These are phyloP conservation scores for Hysterium pulicare DNA, from an alignment of 2,329 filamentous ascomycete genomes.

Conservation along the genomic window DNA sequence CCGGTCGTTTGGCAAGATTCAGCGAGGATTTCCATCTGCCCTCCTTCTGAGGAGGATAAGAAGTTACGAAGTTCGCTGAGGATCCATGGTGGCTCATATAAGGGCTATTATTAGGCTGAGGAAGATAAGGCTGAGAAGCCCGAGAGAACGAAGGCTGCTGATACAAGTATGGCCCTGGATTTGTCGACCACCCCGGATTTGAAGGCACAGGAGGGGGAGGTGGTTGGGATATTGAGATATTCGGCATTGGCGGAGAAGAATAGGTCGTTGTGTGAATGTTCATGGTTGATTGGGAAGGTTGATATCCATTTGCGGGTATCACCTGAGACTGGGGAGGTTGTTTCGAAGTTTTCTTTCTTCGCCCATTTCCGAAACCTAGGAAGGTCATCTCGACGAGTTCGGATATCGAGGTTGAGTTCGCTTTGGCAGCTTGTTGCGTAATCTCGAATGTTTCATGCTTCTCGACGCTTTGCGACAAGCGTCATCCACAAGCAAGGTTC, in stretches of 20 bases:
- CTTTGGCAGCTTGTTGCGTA: neutral
- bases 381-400: slow-evolving; percentile 3
- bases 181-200: slow-evolving; percentile 1
- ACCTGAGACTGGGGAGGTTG: neutral
- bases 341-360: slow-evolving; percentile 2
- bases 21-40: slow-evolving; percentile 1
- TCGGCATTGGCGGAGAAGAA: neutral
- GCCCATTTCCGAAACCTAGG: slow-evolving; percentile 1
- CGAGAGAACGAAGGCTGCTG: neutral
- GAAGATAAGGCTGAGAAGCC: neutral
- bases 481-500: too few relatives aligned
- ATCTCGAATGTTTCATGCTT: neutral
- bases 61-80: neutral
- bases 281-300: slow-evolving; percentile 1
- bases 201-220: neutral
- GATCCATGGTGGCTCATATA: neutral
- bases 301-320: neutral
- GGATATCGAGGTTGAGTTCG: neutral
- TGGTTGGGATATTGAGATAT: neutral
- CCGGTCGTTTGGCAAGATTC: neutral
- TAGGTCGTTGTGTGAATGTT: neutral
- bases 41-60: slow-evolving; percentile 1
- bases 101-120: neutral
- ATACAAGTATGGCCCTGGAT: neutral
- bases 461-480: neutral